Evolutionary conservation across 371 early-diverging fungal genomes (phyloP), one percentile per base, ranked within the genome.

Genomic region (Lichtheimia ornata): DNA sequence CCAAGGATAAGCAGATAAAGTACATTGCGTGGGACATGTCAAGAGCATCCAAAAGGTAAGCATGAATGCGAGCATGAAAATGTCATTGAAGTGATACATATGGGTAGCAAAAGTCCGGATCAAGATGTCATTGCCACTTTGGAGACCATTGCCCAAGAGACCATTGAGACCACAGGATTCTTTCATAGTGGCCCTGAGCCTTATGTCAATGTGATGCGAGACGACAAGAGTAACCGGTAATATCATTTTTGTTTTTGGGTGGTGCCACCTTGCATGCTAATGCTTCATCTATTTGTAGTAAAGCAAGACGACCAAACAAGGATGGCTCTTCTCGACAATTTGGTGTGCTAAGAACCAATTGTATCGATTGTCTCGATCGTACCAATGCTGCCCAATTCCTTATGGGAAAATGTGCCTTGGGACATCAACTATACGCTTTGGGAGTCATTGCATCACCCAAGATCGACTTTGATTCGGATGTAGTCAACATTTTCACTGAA

Each of bases 371-470:
- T 60, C 73, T 98, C 24, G 99, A 99, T 70, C 85, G 99, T 58
- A 99, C 99, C 0, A 99, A 99, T 67, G 96, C 99, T 0, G 97
- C 98, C 0, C 99, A 99, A 69, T 96, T 94, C 65, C 83, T 98
- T 20, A 93, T 99, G 74, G 98, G 97, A 17, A 96, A 96, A 73
- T 90, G 93, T 52, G 97, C 95, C 3, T 76, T 97, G 1, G 96
- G 92, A 0, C 91, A 96, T 66, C 99, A 95, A 77, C 74, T 98
- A 2, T 90, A 92, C 66, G 95, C 94, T 5, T 74, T 98, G 3
- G 97, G 97, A 0, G 83, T 94, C 25, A 84, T 96, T 42, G 69
- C 82, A 14, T 81, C 88, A 14, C 93, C 96, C 3, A 77, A 76
- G 22, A 81, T 97, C 2, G 90, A 94, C 0, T 95, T 97, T 69